Evolutionary conservation across 257 asterid species (phyloP), one percentile per base, ranked within the genome.

Genomic region (Pogostemon cablin): DNA sequence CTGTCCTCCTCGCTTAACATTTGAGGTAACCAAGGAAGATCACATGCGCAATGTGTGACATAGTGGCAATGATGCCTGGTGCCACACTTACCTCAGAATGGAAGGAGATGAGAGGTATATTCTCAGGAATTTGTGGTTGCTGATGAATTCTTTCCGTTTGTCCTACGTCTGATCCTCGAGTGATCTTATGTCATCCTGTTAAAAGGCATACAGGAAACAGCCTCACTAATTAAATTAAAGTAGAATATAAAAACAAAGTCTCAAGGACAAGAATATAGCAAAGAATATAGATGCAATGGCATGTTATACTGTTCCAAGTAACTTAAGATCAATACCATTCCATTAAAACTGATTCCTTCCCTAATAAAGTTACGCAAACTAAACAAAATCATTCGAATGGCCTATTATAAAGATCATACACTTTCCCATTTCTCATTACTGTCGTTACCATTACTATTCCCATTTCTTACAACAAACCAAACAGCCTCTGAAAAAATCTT

Each of bases 31-130:
- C 90, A 79, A 3, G 95, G 96, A 53, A 88, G 92, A 66, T 90
- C 96, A 96, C 96, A 2, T 93, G 97, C 40, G 98, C 97, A 4
- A 93, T 82, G 79, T 81, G 96, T 7, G 97, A 84, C 98, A 93
- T 72, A 39, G 95, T 85, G 11, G 96, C 81, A 1, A 88, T 62
- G 44, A 93, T 96, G 6, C 86, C 84, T 6, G 91, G 97, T 0
- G 80, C 82, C 20, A 82, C 79, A 6, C 87, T 80, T 1, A 93
- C 97, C 79, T 93, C 95, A 0, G 98, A 90, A 32, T 90, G 88
- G 81, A 93, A 93, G 10, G 96, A 92, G 66, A 93, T 76, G 47
- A 89, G 73, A 44, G 97, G 99, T 69, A 93, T 85, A 50, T 80
- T 83, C 1, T 81, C 84, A 0, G 99, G 35, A 89, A 86, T 77